These are phyloP conservation scores for Rhododendron vialii DNA, from an alignment of 148 eudicot species.

Conservation along the genomic window DNA sequence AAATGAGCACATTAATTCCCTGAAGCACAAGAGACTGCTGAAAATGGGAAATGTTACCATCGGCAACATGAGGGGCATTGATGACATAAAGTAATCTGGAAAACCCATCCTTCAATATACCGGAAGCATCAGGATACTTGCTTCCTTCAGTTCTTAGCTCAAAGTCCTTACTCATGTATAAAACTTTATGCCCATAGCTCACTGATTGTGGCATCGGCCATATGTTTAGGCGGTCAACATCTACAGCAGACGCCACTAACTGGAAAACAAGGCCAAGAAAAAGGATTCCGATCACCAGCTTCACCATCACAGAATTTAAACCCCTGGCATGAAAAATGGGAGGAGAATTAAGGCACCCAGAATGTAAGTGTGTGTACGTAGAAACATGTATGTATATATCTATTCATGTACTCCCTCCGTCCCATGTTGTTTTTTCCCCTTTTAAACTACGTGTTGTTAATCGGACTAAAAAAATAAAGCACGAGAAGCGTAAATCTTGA, in stretches of 20 bases:
- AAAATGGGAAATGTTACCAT: conserved; percentile 31
- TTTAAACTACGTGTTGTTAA: no score
- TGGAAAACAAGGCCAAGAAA: conserved; percentile 25
- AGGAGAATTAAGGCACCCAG: background rate
- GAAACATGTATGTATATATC: background rate
- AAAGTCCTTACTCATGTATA: conserved; percentile 50
- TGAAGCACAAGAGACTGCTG: conserved; percentile 38
- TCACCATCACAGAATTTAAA: conserved; percentile 36
- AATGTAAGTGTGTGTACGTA: background rate
- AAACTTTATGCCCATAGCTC: conserved; percentile 37
- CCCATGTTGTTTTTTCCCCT: background rate
- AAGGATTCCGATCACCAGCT: conserved; percentile 18
- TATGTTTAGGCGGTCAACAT: conserved; percentile 46
- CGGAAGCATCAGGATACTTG: conserved; percentile 53
- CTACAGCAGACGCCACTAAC: conserved; percentile 28
- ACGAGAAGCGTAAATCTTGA: background rate
- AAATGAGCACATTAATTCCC: conserved; percentile 66
- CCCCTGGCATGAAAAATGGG: background rate
- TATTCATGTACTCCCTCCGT: background rate
- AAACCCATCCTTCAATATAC: conserved; percentile 69
- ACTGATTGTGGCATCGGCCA: conserved; percentile 85
- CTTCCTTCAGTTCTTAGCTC: conserved; percentile 52
- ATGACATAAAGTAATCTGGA: conserved; percentile 41
- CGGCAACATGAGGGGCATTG: conserved; percentile 45
- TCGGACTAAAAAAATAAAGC: background rate